phyloP scores from a whole-genome alignment of 441 rosid species.

The Macaranga tanarius region DNA sequence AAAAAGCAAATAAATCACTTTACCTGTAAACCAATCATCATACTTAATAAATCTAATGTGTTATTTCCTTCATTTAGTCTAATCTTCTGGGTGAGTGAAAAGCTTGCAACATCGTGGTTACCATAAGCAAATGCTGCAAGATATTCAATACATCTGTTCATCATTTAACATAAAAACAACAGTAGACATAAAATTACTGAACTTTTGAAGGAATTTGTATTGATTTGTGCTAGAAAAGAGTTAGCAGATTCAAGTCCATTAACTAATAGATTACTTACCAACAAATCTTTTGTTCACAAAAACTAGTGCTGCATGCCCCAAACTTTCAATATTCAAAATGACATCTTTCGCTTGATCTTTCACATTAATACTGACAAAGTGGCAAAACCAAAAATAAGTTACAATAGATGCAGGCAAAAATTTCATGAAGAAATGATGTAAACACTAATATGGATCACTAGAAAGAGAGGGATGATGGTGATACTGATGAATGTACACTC shows the following conservation, averaged over 20 bases:
- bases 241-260: conserved; percentile 1
- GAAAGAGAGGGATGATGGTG: neutral
- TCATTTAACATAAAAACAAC: conserved; percentile 1
- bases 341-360: conserved; percentile 28
- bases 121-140: conserved; percentile 57
- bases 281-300: conserved; percentile 48
- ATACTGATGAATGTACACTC: neutral
- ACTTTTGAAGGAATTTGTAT: neutral
- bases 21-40: conserved; percentile 61
- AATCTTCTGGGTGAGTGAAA: conserved; percentile 40
- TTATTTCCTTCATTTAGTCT: conserved; percentile 45
- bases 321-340: conserved; percentile 41
- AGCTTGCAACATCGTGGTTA: conserved; percentile 47
- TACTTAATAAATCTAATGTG: conserved; percentile 48
- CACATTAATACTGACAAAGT: conserved; percentile 36
- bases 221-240: neutral
- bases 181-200: neutral
- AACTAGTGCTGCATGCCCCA: conserved; percentile 67
- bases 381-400: neutral
- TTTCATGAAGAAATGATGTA: neutral
- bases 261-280: conserved; percentile 32
- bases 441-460: neutral
- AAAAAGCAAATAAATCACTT: conserved; percentile 6
- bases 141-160: conserved; percentile 3
- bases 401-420: neutral